These are phyloP conservation scores for Debaryomyces psychrophilus DNA, from an alignment of 1,139 yeast species.

Conservation along the genomic window DNA sequence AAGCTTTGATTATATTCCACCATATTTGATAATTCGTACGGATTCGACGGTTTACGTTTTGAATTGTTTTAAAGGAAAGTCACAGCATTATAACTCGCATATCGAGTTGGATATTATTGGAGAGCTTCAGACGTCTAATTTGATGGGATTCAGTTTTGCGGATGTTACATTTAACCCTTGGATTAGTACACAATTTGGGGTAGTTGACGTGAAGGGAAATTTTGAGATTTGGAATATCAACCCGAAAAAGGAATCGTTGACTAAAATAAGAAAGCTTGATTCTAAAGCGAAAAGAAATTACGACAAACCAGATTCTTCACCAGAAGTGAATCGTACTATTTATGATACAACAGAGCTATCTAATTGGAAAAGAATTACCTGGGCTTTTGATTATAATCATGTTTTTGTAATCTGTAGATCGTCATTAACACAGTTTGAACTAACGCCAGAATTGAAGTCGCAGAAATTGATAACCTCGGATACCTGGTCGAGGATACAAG, in stretches of 20 bases:
- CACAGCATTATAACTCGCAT: slow-evolving; percentile 8
- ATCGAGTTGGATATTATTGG: slow-evolving; percentile 26
- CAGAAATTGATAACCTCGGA: slow-evolving; percentile 50
- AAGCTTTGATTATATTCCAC: slow-evolving; percentile 20
- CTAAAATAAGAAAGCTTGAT: slow-evolving; percentile 10
- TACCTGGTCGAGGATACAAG: slow-evolving; percentile 60
- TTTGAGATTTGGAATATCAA: slow-evolving; percentile 45
- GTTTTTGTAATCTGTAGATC: slow-evolving; percentile 51
- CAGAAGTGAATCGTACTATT: slow-evolving; percentile 21
- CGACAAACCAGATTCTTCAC: slow-evolving; percentile 2
- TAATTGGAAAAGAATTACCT: slow-evolving; percentile 53
- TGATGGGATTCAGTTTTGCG: slow-evolving; percentile 42
- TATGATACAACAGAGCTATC: slow-evolving; percentile 57
- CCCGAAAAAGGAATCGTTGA: slow-evolving; percentile 12
- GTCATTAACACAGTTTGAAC: slow-evolving; percentile 36
- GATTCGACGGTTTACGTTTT: slow-evolving; percentile 29
- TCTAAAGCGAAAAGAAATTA: slow-evolving; percentile 17
- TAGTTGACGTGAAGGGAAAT: slow-evolving; percentile 57
- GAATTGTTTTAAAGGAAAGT: slow-evolving; percentile 18
- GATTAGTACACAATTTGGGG: slow-evolving; percentile 39
- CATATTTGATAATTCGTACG: slow-evolving; percentile 23
- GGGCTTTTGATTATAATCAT: slow-evolving; percentile 40
- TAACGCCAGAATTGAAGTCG: slow-evolving; percentile 23
- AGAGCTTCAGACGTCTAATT: slow-evolving; percentile 22
- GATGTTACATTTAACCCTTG: slow-evolving; percentile 50